Evolutionary conservation across 2,329 filamentous ascomycete species (phyloP), one percentile per base, ranked within the genome.

Genomic region (Fusarium sp.): DNA sequence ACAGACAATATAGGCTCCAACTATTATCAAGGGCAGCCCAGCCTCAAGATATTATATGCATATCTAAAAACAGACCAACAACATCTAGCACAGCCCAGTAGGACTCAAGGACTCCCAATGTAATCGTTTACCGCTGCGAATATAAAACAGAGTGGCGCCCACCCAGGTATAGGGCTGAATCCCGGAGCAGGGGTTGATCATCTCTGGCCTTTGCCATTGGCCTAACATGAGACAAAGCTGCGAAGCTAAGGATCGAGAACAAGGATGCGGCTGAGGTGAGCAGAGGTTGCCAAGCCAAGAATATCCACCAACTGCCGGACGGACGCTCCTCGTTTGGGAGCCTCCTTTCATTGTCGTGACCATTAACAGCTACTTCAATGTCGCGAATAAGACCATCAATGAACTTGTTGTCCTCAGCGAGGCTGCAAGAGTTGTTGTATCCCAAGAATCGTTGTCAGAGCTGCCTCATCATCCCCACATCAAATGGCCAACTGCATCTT

Each of bases 251-350:
- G 22, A 38, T 58, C 28, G 30, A 48, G 24, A 38, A 65, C 57
- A 68, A 67, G 65, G 44, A 56, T 63, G 26, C 15, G 17, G 58
- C 45, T 65, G 67, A 70, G 20, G 66, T 69, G 66, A 69, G 66
- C 54, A 68, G 32, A 42, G 14, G 24, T 20, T 36, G 50, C 50
- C 32, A 36, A 51, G 42, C 63, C 38, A 62, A 54, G 7, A 68
- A 69, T 39, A 69, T 26, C 42, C 44, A 62, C 62, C 62, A 64
- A 62, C 44, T 64, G 24, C 62, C 44, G 38, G 26, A 24, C 20
- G 7, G 20, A 30, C 5, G 28, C 57, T 51, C 22, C 15, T 50
- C 24, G 20, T 17, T 48, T 12, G 22, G 13, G 62, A 18, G 22
- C 28, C 20, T 32, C 4, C 8, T 17, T 51, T 15, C 36, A 35